A percentile compares a stretch with the other conserved stretches of the same genome.
Evolutionary conservation across 148 eudicot species (phyloP).

Genomic region (Rhododendron williamsianum): DNA sequence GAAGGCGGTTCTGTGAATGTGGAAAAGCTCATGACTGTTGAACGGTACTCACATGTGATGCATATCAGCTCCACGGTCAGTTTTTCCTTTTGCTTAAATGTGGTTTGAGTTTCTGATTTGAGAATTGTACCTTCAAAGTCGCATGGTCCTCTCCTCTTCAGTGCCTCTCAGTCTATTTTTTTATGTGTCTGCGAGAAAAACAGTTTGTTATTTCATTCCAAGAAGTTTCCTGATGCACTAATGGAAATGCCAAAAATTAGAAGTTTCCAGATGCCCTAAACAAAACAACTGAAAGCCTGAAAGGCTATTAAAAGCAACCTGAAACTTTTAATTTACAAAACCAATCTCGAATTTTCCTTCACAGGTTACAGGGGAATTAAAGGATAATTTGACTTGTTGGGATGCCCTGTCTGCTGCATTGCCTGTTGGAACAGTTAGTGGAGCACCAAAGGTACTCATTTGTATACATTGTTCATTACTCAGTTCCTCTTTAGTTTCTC

Average conservation of each 20-base stretch:
- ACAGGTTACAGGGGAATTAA: constrained; percentile 87
- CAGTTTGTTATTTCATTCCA: not conserved
- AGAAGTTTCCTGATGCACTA: not conserved
- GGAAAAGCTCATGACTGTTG: constrained; percentile 82
- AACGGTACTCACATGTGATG: constrained; percentile 94
- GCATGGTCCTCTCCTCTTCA: not conserved
- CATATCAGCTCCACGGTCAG: constrained; percentile 97
- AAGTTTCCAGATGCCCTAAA: not conserved
- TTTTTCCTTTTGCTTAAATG: constrained; percentile 6
- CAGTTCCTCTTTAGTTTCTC: not conserved
- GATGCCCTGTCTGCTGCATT: constrained; percentile 81
- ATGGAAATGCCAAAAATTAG: not conserved
- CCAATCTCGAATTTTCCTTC: not conserved
- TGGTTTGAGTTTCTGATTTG: constrained; percentile 1
- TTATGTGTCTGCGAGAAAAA: not conserved
- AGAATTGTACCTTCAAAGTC: not conserved
- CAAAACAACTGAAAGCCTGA: too few relatives aligned
- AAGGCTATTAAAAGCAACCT: not conserved
- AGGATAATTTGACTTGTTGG: constrained; percentile 70
- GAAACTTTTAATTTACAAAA: not conserved
- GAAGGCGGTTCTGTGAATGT: constrained; percentile 83
- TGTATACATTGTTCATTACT: not conserved
- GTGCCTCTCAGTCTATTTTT: not conserved
- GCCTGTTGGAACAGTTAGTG: constrained; percentile 96
- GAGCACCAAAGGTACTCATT: constrained; percentile 79